phyloP scores from a whole-genome alignment of 306 rosid genomes.

The Mimosa pudica region DNA sequence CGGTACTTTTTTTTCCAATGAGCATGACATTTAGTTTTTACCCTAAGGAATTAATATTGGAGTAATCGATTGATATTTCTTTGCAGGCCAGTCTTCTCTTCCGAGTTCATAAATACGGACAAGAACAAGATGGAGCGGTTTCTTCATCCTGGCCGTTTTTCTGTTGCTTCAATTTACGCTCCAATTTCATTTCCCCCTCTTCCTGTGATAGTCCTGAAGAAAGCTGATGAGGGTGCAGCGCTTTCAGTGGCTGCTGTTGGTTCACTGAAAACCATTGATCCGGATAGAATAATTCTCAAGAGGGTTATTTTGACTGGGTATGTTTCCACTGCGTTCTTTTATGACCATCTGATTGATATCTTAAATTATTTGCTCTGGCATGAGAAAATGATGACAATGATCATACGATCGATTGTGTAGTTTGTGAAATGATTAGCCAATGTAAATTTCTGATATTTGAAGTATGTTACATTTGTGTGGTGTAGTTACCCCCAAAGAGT shows the following conservation, averaged over 20 bases:
- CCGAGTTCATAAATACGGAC: conserved; percentile 76
- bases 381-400: conserved; percentile 2
- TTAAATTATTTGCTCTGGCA: neutral
- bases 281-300: conserved; percentile 85
- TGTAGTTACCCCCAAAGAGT: conserved; percentile 98
- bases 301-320: conserved; percentile 94
- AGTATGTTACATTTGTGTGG: conserved; percentile 24
- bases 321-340: conserved; percentile 9
- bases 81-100: conserved; percentile 84
- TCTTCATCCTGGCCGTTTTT: conserved; percentile 90
- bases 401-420: conserved; percentile 8
- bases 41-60: neutral
- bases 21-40: conserved; percentile 1
- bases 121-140: conserved; percentile 99
- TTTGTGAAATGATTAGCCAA: neutral
- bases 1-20: conserved; percentile 46
- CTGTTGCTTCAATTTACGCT: conserved; percentile 84
- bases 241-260: conserved; percentile 83
- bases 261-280: conserved; percentile 74
- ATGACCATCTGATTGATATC: conserved; percentile 2
- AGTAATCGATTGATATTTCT: conserved; percentile 1
- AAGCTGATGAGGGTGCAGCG: conserved; percentile 48
- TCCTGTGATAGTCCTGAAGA: conserved; percentile 75
- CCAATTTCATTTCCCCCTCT: conserved; percentile 88
- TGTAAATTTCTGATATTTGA: conserved; percentile 6